Evolutionary conservation across 2,329 filamentous ascomycete species (phyloP), one percentile per base, ranked within the genome.

Genomic region (Fusarium sp.): DNA sequence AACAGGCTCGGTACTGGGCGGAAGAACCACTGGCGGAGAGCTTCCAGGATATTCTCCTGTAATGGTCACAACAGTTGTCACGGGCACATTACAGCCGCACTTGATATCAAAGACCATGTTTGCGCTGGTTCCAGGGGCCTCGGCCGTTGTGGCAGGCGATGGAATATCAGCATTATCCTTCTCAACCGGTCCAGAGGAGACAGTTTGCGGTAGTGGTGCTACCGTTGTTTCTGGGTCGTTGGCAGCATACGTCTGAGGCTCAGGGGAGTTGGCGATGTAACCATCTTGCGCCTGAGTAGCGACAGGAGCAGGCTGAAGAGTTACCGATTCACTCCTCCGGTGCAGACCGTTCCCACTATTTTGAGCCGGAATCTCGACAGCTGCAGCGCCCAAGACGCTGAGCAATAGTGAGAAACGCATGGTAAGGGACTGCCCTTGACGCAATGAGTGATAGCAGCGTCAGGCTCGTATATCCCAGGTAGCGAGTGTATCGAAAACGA

Each of bases 331-430:
- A 30, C 59, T 59, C 30, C 68, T 68, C 10, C 53, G 50, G 19
- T 67, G 37, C 6, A 67, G 33, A 23, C 40, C 14, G 8, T 58
- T 25, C 32, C 49, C 23, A 7, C 23, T 47, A 19, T 66, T 59
- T 25, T 61, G 50, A 22, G 59, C 64, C 51, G 64, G 65, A 25
- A 62, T 59, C 48, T 62, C 48, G 27, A 50, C 45, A 33, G 68
- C 67, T 52, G 67, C 57, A 50, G 64, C 72, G 39, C 71, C 66
- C 25, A 72, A n/a, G 49, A 59, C 55, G 51, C 56, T 50, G 45
- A 74, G 55, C 8, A 65, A 53, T 39, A 71, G 25, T 50, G 67
- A 62, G 56, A 71, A 71, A 32, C 70, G 72, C 72, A 74, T 74
- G 46, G n/a, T 20, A 45, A 59, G 30, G 45, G 27, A 46, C 44